A percentile compares a stretch with the other conserved stretches of the same genome.
phyloP scores from a whole-genome alignment of 1,139 yeast species.

The Blastobotrys ciferrii region DNA sequence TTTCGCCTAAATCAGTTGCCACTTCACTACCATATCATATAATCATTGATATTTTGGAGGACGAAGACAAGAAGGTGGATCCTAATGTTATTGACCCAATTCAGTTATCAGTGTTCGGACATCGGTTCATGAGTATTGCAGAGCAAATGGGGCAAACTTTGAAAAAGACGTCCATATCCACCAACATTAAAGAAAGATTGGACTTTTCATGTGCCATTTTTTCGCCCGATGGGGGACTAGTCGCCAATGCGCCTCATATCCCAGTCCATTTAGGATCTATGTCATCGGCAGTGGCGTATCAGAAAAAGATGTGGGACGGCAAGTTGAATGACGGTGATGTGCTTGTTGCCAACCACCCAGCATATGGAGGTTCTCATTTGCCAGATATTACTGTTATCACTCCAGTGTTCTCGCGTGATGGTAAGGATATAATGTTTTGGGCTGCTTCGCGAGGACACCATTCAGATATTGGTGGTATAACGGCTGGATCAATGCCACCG shows the following conservation, averaged over 20 bases:
- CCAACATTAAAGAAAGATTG: conserved; percentile 80
- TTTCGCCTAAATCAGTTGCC: conserved; percentile 72
- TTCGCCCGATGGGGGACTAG: conserved; percentile 70
- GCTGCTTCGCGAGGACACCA: conserved; percentile 69
- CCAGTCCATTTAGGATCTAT: conserved; percentile 87
- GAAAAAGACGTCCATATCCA: conserved; percentile 76
- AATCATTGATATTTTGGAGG: conserved; percentile 39
- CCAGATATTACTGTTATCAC: conserved; percentile 82
- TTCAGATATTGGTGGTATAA: conserved; percentile 64
- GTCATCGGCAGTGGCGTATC: conserved; percentile 78
- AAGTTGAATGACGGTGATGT: conserved; percentile 67
- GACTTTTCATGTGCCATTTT: conserved; percentile 86
- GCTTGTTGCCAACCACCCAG: conserved; percentile 74
- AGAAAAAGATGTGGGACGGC: conserved; percentile 62
- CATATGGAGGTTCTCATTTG: conserved; percentile 76
- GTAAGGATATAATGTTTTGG: conserved; percentile 51
- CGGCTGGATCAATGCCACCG: conserved; percentile 68
- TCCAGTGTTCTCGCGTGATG: conserved; percentile 65
- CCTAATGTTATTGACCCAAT: conserved; percentile 56
- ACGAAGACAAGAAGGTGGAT: conserved; percentile 34
- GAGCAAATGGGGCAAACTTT: conserved; percentile 86
- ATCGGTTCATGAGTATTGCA: conserved; percentile 84
- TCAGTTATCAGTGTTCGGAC: conserved; percentile 73
- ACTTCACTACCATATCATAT: conserved; percentile 61
- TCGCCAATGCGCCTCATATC: conserved; percentile 85